Evolutionary conservation across 768 basidiomycete genomes (phyloP).

Genomic region (Calocybe cyanea): DNA sequence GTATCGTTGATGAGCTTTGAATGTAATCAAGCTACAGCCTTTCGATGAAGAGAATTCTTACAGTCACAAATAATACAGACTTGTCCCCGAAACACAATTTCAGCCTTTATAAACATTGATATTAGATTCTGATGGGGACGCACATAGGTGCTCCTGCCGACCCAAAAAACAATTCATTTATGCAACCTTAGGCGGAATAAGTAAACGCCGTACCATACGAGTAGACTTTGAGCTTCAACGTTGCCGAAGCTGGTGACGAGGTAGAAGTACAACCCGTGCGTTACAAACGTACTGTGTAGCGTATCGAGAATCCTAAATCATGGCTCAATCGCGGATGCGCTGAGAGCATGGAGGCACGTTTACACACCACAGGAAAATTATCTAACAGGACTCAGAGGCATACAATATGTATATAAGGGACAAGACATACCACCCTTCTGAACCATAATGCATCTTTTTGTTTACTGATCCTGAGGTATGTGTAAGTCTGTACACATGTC

Average conservation of each 20-base stretch:
- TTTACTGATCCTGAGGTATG: slow-evolving; percentile 4
- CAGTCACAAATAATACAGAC: slow-evolving; percentile 8
- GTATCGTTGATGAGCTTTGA: slow-evolving; percentile 21
- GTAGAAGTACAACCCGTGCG: slow-evolving; percentile 8
- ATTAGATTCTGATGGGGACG: no score
- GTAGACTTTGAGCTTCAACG: background rate
- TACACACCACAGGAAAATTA: slow-evolving; percentile 7
- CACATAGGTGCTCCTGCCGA: no score
- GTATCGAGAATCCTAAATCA: background rate
- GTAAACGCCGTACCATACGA: slow-evolving; percentile 2
- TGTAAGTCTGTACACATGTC: slow-evolving; percentile 7
- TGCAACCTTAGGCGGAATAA: no score
- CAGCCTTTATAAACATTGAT: no score
- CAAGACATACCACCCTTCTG: slow-evolving; percentile 3
- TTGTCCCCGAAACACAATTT: no score
- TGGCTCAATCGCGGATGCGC: background rate
- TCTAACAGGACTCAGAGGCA: background rate
- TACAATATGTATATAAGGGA: no score
- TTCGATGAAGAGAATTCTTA: background rate
- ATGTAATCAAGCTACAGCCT: background rate
- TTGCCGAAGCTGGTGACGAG: slow-evolving; percentile 11
- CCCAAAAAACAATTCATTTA: no score
- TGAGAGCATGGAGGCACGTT: background rate
- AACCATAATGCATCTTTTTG: slow-evolving; percentile 7
- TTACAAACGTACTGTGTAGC: slow-evolving; percentile 2